A percentile compares a stretch with the other conserved stretches of the same genome.
Evolutionary conservation across 2,329 filamentous ascomycete species (phyloP).

Genomic region (Fusarium sp.): DNA sequence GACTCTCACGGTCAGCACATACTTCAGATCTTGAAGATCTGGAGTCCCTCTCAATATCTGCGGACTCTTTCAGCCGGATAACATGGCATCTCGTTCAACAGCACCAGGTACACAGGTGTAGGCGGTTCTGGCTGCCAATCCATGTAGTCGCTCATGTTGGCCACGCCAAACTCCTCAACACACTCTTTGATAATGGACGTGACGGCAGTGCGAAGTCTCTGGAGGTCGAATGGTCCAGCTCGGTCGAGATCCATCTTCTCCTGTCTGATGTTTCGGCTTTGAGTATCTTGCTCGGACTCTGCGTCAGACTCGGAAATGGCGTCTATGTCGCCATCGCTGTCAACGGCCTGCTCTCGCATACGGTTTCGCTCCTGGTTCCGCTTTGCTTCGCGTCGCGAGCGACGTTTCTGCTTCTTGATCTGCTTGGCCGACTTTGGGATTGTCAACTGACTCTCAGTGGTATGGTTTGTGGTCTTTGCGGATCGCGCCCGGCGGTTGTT

Average conservation of each 20-base stretch:
- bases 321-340: slow-evolving; percentile 5
- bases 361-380: not conserved
- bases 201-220: slow-evolving; percentile 10
- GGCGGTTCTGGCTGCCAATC: slow-evolving; percentile 33
- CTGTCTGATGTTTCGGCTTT: not conserved
- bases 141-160: slow-evolving; percentile 23
- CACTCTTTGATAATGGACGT: slow-evolving; percentile 9
- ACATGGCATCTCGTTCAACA: slow-evolving; percentile 10
- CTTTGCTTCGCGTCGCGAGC: not conserved
- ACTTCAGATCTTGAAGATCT: not conserved
- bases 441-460: not conserved
- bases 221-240: not conserved
- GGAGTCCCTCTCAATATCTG: not conserved
- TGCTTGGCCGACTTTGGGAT: not conserved
- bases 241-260: not conserved
- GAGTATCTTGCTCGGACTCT: not conserved
- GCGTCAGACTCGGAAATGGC: not conserved
- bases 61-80: slow-evolving; percentile 8
- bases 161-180: not conserved
- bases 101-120: slow-evolving; percentile 24
- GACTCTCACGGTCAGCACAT: not conserved
- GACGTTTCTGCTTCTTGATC: not conserved
- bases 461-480: not conserved
- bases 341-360: not conserved
- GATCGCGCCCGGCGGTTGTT: not conserved